Base-by-base conservation (phyloP, 306 rosid genomes). In the Datisca glomerata region DNA sequence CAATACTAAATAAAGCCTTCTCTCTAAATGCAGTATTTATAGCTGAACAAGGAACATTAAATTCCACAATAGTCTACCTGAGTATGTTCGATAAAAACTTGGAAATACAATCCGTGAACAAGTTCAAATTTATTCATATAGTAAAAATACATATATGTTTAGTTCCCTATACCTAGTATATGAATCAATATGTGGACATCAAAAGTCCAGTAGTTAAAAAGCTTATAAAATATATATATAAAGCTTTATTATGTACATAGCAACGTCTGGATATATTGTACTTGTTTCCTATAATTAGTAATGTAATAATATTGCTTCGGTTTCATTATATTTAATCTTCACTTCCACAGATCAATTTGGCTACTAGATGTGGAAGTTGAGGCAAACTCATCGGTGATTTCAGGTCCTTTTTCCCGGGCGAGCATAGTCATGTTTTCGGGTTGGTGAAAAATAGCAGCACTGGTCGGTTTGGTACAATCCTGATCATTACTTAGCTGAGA, bases 341-440 rank as follows among this genome's bases (percentile, higher is more conserved):
- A 81, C 60, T 86, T 81, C 93, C 96, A 86, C 15, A 71, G 65
- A 53, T 80, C 86, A 64, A 65, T 65, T 24, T 66, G 89, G 74
- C 74, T 72, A 47, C 72, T 64, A 51, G 82, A 71, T 65, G 72
- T 65, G 19, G 93, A 75, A 4, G 72, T 73, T 15, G 77, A 66
- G 21, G 66, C 78, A 47, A 61, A 69, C 24, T 74, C 87, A 46
- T 69, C 68, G 2, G 39, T 45, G 9, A 43, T 59, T 45, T 71
- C 72, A 1, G 48, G 37, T 56, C 69, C 71, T 21, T 53, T 61
- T 21, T 52, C 71, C 11, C 40, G 56, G 45, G 68, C 39, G 4
- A 64, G 57, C 70, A 70, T 43, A 34, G 54, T 43, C 23, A 51
- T 45, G 21, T 69, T 74, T 62, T 43, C 60, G 43, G 61, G 66